Evolutionary conservation across 306 rosid genomes (phyloP), one percentile per base, ranked within the genome.

Genomic region (Crotalaria pallida): DNA sequence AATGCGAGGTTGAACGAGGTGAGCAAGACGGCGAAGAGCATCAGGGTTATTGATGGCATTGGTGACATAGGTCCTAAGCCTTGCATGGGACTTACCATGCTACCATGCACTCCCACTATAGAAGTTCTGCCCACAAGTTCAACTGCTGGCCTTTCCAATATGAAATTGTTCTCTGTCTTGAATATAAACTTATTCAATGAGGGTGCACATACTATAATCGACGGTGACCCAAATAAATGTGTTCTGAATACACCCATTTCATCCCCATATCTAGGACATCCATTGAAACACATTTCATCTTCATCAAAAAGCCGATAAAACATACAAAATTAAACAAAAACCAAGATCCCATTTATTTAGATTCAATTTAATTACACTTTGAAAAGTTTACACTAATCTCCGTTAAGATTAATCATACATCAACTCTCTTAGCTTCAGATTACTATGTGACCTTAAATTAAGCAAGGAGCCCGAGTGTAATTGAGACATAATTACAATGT

Each of bases 31-130:
- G 2, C 55, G 48, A 41, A 81, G 82, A 17, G 69, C 64, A 1
- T 64, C 18, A 0, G 79, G 81, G 3, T 16, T 12, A 17, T 78
- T 70, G 19, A 78, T 15, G 36, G 77, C 65, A 0, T 47, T 65
- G 4, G 22, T 2, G 19, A 75, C 49, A 1, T 6, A 66, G 44
- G 38, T 47, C 38, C 73, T 77, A 7, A 71, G 34, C 31, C 72
- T 43, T 6, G 78, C 31, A 12, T 82, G 79, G 3, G 70, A 41
- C 31, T 58, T 43, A 1, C 86, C 83, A 1, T 65, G 68, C 11
- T 43, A 1, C 86, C 83, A 1, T 65, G 68, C 11, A 78, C 76
- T 9, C 65, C 45, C 21, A 24, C 81, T 11, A 78, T 0, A 9
- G 81, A 82, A 22, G 11, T 43, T 6, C 8, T 3, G 27, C 86